Base-by-base conservation (phyloP, 2,329 filamentous ascomycete species). In the Aspergillus piperis region DNA sequence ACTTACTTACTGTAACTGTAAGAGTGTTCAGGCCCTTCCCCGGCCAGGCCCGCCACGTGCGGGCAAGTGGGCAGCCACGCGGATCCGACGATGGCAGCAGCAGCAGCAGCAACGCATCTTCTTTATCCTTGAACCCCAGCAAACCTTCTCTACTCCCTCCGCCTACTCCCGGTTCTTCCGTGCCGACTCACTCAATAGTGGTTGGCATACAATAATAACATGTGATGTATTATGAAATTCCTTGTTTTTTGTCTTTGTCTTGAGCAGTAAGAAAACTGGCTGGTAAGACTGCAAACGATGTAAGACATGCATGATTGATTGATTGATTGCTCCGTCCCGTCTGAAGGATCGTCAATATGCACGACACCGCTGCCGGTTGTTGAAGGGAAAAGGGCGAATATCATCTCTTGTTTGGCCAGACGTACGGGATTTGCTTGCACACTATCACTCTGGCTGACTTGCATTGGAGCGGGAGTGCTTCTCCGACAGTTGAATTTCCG, bases 1-100 rank as follows among this genome's bases (percentile, higher is more conserved):
- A 27, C 7, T 27, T 19, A 19, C 17, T 27, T 8, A 27, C 25
- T 27, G 25, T 8, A 27, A 27, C 25, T 27, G 25, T 27, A 27
- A 27, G 25, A 11, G n/a, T 32, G 25, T 17, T 50, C 27, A 30
- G 15, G 13, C 25, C 23, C 7, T 30, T 15, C 27, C 25, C 25
- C 47, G 47, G 25, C 25, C 47, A 30, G 47, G 27, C 47, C 44
- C 47, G 47, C 47, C 47, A 50, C 47, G 47, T 50, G 47, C 47
- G 17, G 47, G 25, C 47, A 50, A 50, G 47, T 50, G 47, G 47
- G 47, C 47, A 50, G 47, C 47, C 47, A 50, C 47, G 47, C 47
- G 47, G 47, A 36, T 36, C 17, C 32, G n/a, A 27, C 27, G 13
- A 27, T 32, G 25, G 47, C 47, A 32, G 47, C 25, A 30, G 47